phyloP scores from a whole-genome alignment of 2,329 filamentous ascomycete genomes.

The Magnaporthales sp. region DNA sequence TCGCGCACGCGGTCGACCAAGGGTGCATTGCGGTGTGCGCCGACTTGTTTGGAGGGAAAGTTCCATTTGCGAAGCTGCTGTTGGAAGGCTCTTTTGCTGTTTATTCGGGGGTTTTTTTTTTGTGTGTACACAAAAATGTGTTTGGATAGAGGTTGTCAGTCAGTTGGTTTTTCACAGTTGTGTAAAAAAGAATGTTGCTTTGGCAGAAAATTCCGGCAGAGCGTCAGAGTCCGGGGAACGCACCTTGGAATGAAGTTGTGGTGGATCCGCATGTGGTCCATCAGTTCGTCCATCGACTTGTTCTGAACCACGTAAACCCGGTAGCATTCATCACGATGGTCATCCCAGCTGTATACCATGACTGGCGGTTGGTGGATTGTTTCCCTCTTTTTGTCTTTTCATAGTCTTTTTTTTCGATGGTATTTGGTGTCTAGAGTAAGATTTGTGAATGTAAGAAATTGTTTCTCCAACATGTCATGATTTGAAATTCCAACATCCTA shows the following conservation, averaged over 20 bases:
- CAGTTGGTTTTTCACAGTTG: not conserved
- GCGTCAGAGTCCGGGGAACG: constrained; percentile 14
- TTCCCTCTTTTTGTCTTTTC: not conserved
- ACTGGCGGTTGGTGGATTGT: not conserved
- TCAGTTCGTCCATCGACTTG: constrained; percentile 64
- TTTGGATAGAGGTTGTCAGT: not conserved
- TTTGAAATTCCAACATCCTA: not conserved
- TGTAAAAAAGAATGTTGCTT: not conserved
- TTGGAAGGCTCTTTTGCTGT: constrained; percentile 68
- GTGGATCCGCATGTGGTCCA: constrained; percentile 56
- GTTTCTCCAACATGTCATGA: not conserved
- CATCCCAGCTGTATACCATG: constrained; percentile 41
- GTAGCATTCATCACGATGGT: constrained; percentile 30
- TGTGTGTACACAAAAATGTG: no score
- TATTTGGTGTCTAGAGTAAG: not conserved
- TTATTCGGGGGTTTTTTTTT: not conserved
- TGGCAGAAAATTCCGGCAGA: not conserved
- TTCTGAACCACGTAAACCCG: constrained; percentile 71
- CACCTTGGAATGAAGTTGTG: constrained; percentile 66
- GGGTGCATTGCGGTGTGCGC: constrained; percentile 58
- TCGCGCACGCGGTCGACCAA: constrained; percentile 64
- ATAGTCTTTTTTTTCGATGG: not conserved
- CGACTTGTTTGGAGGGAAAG: constrained; percentile 67
- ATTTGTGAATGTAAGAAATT: not conserved
- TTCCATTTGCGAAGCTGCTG: constrained; percentile 71